Evolutionary conservation across 768 basidiomycete genomes (phyloP), one percentile per base, ranked within the genome.

Genomic region (Boletus coccyginus): DNA sequence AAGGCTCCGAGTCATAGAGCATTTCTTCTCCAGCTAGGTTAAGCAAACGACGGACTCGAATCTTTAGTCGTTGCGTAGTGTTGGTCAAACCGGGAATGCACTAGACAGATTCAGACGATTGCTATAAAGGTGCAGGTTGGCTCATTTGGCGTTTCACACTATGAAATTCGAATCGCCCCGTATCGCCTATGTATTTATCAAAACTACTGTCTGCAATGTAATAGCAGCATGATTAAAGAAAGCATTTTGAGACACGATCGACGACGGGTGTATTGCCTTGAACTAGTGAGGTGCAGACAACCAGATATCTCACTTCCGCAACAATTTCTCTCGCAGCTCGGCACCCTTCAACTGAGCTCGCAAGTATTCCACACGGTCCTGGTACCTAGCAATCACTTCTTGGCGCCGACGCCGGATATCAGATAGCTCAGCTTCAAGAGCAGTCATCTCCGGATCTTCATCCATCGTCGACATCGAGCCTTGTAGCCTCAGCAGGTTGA

Each of bases 341-440:
- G 90, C 91, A 19, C 88, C 87, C 73, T 91, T 92, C 66, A 93
- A 67, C 72, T 88, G 87, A 38, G 91, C 91, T 36, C 87, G 82
- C 62, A 93, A 74, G 67, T 89, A 93, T 59, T 91, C 90, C 65
- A 93, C 69, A 46, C 90, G 84, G 35, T 81, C 81, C 53, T 88
- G 86, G 64, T 93, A 93, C 61, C 90, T 81, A 60, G 74, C 76
- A 35, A 78, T 80, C 32, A 93, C 88, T 63, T 91, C 90, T 52
- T 81, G 84, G 38, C 88, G 76, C 59, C 88, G 78, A 58, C 81
- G 69, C 52, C 86, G 81, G 55, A 93, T 85, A 52, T 90, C 88
- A 14, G 78, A 77, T 75, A 90, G 77, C 72, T 90, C 88, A 8
- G 71, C 69, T 62, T 87, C 84, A 52, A 79, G 63, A 27, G 62